Base-by-base conservation (phyloP, 2,329 filamentous ascomycete genomes). In the Coniochaeta hoffmannii region DNA sequence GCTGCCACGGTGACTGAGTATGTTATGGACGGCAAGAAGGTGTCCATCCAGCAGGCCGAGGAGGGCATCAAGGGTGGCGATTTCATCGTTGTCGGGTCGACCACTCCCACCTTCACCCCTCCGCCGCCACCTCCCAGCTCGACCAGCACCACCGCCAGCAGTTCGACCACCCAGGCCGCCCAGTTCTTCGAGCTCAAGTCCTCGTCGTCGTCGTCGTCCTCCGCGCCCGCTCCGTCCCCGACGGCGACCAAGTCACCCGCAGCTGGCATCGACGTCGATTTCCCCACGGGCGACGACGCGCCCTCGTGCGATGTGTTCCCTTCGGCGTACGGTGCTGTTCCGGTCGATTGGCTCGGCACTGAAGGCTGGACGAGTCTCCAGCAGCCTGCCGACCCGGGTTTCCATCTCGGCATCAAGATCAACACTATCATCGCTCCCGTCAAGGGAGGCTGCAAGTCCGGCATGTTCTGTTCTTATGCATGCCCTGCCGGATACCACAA, bases 401-500 rank as follows among this genome's bases (percentile, higher is more conserved):
- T 76, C 66, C 72, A 68, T n/a, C 56, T 74, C 28, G 71, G 69
- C 26, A 76, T 76, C 50, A 66, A 79, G 52, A 87, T 95, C 66
- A 76, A 73, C 68, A 80, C 81, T 58, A 90, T 92, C 58, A 76
- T 81, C 53, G 85, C 85, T 38, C 83, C 80, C 26, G 71, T 85
- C 50, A 74, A 74, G 17, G 88, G 86, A 15, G 71, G 71, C 58
- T 93, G 90, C 74, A 69, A 65, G 9, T 64, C 76, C 10, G 86
- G 84, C 51, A 73, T 77, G 57, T 91, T 92, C 79, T 97, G 93
- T 79, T 96, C 92, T 1, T 97, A 97, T 67, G 86, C 90, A 56
- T 99, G 94, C 77, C 88, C 90, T n/a, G 74, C 85, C 28, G 93
- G 93, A 49, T 96, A 94, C 73, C 85, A 94, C 71, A 97, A 97